A percentile compares a stretch with the other conserved stretches of the same genome.
Conservation (phyloP, 306 rosid species). For the Ceratonia siliqua region DNA sequence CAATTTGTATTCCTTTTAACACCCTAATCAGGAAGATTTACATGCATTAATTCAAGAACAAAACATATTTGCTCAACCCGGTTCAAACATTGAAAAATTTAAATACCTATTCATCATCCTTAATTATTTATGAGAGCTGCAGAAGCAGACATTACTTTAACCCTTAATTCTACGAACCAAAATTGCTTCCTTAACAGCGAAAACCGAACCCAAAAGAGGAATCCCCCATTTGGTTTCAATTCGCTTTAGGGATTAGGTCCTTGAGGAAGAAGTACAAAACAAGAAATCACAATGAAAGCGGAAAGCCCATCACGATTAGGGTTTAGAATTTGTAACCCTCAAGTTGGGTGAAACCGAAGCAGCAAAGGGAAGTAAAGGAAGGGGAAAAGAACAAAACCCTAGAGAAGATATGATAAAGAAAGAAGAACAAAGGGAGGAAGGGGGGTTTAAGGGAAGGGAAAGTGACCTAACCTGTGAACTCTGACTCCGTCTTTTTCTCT, state of each 20-base stretch:
- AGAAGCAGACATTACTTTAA: background rate
- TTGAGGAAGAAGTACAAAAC: too few relatives aligned
- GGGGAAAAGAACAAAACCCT: background rate
- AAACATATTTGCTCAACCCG: too few relatives aligned
- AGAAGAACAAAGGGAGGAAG: background rate
- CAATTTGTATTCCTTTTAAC: background rate
- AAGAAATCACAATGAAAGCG: background rate
- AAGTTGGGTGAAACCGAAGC: background rate
- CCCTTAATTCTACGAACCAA: background rate
- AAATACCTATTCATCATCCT: background rate
- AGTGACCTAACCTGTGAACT: conserved; percentile 7
- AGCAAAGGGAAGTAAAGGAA: background rate
- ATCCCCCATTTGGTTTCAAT: background rate
- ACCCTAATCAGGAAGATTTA: background rate
- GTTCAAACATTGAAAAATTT: background rate
- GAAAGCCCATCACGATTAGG: background rate
- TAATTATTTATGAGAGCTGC: background rate
- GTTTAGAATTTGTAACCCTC: background rate
- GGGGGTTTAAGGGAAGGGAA: background rate
- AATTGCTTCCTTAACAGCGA: background rate
- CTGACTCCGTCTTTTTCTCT: background rate
- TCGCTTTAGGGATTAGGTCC: background rate
- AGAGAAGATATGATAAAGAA: background rate
- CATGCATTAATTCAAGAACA: background rate
- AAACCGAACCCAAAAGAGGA: background rate